phyloP scores from a whole-genome alignment of 2,329 filamentous ascomycete genomes.

The Cryphonectria naterciae region DNA sequence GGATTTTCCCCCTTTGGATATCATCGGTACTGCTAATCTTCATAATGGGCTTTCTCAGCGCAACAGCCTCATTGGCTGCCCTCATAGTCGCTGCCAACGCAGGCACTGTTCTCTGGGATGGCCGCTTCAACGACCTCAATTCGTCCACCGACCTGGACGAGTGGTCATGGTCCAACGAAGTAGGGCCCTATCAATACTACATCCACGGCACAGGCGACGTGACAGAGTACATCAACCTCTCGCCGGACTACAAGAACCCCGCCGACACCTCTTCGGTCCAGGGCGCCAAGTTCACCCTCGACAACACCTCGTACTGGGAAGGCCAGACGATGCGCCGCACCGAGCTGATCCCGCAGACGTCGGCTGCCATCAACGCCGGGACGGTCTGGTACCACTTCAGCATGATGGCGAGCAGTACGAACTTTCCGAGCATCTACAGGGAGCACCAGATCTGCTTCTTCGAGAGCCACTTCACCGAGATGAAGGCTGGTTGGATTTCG shows the following conservation, averaged over 20 bases:
- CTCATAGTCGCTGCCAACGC: constrained; percentile 34
- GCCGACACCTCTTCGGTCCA: constrained; percentile 63
- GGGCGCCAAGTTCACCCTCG: constrained; percentile 71
- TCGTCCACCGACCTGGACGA: constrained; percentile 58
- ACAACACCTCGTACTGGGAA: constrained; percentile 69
- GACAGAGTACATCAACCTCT: constrained; percentile 65
- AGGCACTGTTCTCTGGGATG: constrained; percentile 60
- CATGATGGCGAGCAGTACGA: constrained; percentile 61
- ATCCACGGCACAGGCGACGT: constrained; percentile 66
- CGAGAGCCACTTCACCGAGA: constrained; percentile 75
- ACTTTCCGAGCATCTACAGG: constrained; percentile 62
- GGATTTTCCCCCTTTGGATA: neutral
- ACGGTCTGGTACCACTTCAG: constrained; percentile 75
- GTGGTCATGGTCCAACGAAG: constrained; percentile 71
- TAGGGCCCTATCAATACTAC: constrained; percentile 75
- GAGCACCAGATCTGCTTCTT: constrained; percentile 70
- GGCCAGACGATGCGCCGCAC: constrained; percentile 73
- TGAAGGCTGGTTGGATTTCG: constrained; percentile 69
- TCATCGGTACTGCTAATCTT: neutral
- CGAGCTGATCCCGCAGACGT: constrained; percentile 74
- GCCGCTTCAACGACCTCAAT: constrained; percentile 64
- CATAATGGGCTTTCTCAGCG: constrained; percentile 18
- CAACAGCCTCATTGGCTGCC: constrained; percentile 24
- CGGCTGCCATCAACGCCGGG: constrained; percentile 65
- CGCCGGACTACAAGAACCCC: constrained; percentile 65